phyloP scores from a whole-genome alignment of 371 early-diverging fungal genomes.

The Enteropsectra breve region DNA sequence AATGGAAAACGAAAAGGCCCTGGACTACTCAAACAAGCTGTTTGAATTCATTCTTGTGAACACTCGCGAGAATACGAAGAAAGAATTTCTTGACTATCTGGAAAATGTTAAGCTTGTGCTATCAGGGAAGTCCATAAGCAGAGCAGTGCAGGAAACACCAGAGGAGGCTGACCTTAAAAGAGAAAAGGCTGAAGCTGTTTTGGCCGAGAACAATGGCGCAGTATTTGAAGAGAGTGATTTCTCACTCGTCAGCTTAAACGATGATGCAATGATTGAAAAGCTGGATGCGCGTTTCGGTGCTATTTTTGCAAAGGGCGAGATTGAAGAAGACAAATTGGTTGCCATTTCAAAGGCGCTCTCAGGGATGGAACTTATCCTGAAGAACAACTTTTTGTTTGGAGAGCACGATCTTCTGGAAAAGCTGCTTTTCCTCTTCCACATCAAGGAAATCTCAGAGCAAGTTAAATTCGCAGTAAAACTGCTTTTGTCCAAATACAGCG shows the following conservation, averaged over 20 bases:
- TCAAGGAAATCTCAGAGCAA: not conserved
- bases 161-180: not conserved
- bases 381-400: not conserved
- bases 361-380: no score
- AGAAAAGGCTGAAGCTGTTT: not conserved
- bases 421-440: not conserved
- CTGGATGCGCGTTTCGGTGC: not conserved
- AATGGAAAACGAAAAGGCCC: not conserved
- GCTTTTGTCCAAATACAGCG: not conserved
- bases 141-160: not conserved
- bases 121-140: not conserved
- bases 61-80: not conserved
- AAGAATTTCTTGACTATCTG: not conserved
- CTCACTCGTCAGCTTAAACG: not conserved
- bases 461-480: not conserved
- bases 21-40: not conserved
- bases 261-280: not conserved
- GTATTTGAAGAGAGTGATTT: not conserved
- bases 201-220: not conserved
- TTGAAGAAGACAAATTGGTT: not conserved
- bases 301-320: not conserved
- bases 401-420: not conserved
- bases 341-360: not conserved
- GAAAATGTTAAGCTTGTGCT: not conserved
- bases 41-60: not conserved